These are phyloP conservation scores for Brassica cretica DNA, from an alignment of 345 rosid genomes.

Conservation along the genomic window DNA sequence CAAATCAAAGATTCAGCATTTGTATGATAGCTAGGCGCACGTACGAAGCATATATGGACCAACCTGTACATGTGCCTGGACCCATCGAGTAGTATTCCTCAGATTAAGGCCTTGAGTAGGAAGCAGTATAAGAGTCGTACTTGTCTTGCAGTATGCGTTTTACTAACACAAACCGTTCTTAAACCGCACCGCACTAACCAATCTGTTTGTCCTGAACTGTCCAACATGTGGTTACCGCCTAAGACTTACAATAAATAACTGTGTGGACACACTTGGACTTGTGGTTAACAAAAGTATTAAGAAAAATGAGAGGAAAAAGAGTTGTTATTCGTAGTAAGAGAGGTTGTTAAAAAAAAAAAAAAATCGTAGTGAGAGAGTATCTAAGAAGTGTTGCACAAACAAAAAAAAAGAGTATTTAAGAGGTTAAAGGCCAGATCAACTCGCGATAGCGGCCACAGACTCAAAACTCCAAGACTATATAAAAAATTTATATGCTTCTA, in stretches of 20 bases:
- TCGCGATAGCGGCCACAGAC: conserved; percentile 43
- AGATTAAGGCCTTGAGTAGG: not conserved
- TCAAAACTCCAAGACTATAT: conserved; percentile 32
- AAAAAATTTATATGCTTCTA: not conserved
- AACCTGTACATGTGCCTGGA: conserved; percentile 67
- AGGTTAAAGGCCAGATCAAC: conserved; percentile 41
- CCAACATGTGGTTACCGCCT: too few species aligned
- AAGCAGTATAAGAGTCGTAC: too few species aligned
- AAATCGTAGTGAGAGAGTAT: not conserved
- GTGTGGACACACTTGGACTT: too few species aligned
- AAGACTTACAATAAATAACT: too few species aligned
- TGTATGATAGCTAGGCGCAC: conserved; percentile 34
- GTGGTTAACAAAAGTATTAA: too few species aligned
- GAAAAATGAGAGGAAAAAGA: not conserved
- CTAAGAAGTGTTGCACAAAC: not conserved
- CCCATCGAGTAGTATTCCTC: conserved; percentile 10
- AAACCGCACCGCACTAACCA: too few species aligned
- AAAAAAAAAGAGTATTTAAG: conserved; percentile 2
- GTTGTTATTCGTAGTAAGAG: conserved; percentile 20
- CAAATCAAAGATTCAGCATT: conserved; percentile 6
- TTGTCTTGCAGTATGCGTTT: too few species aligned
- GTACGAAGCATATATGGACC: conserved; percentile 36
- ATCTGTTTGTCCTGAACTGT: too few species aligned
- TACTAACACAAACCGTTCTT: too few species aligned
- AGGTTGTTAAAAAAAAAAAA: too few species aligned